Conservation (phyloP, 768 basidiomycete species). For the Scleroderma citrinum region DNA sequence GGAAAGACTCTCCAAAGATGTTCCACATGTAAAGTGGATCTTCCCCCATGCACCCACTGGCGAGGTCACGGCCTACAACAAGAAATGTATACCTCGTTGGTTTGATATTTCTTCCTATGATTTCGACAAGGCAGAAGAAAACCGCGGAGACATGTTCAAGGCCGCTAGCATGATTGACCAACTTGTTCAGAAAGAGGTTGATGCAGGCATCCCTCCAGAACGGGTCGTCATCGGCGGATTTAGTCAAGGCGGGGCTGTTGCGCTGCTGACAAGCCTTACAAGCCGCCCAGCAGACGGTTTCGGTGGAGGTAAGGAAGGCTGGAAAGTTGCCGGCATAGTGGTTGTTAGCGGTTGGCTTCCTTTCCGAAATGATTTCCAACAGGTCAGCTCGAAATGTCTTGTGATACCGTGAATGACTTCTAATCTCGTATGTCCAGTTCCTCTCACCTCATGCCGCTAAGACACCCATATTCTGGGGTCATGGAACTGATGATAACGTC, state of each 20-base stretch:
- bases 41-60: conserved; percentile 36
- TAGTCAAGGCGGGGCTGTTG: conserved; percentile 79
- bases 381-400: conserved; percentile 37
- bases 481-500: conserved; percentile 71
- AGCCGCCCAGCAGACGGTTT: conserved; percentile 20
- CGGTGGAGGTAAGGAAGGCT: conserved; percentile 33
- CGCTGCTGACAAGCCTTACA: conserved; percentile 62
- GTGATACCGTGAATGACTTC: neutral
- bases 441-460: conserved; percentile 49
- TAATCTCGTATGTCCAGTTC: conserved; percentile 41
- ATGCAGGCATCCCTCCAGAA: conserved; percentile 57
- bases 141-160: conserved; percentile 52
- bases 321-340: conserved; percentile 66
- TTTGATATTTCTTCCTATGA: conserved; percentile 73
- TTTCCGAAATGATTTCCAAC: conserved; percentile 56
- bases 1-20: conserved; percentile 51
- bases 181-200: conserved; percentile 71
- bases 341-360: conserved; percentile 80
- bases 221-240: conserved; percentile 87
- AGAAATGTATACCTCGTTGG: conserved; percentile 76
- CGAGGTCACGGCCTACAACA: conserved; percentile 70
- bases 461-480: conserved; percentile 82
- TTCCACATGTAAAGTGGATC: conserved; percentile 85
- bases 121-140: conserved; percentile 52
- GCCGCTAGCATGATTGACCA: conserved; percentile 56